These are phyloP conservation scores for Liquidambar formosana DNA, from an alignment of 164 flowering plant species.

Conservation along the genomic window DNA sequence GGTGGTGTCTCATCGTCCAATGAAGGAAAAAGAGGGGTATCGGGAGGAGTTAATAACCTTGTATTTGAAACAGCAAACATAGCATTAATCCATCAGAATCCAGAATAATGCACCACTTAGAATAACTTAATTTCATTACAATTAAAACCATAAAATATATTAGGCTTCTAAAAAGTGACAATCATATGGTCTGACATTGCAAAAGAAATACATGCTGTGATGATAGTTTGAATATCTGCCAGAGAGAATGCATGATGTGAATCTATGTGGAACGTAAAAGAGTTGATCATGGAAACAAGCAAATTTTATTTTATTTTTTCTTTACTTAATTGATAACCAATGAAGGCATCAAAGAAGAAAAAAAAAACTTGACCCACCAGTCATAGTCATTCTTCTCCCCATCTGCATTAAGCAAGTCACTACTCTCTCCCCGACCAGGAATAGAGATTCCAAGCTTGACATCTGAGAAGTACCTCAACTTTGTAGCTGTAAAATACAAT, in stretches of 20 bases:
- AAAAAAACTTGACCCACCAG: slow-evolving; percentile 54
- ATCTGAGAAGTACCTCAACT: slow-evolving; percentile 76
- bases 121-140: not conserved
- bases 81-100: slow-evolving; percentile 4
- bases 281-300: too few species aligned
- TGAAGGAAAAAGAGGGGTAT: slow-evolving; percentile 93
- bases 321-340: not conserved
- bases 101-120: not conserved
- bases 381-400: slow-evolving; percentile 95
- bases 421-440: slow-evolving; percentile 76
- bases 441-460: slow-evolving; percentile 71
- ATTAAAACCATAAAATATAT: not conserved
- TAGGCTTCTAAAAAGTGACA: not conserved
- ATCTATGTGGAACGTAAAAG: too few species aligned
- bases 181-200: not conserved
- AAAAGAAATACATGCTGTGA: too few species aligned
- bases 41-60: slow-evolving; percentile 98
- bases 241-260: too few species aligned
- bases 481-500: slow-evolving; percentile 53
- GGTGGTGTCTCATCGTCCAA: slow-evolving; percentile 78
- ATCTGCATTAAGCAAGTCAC: slow-evolving; percentile 76
- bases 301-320: too few species aligned
- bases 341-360: not conserved
- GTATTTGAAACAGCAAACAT: slow-evolving; percentile 10
- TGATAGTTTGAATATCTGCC: too few species aligned